Evolutionary conservation across 2,329 filamentous ascomycete species (phyloP), one percentile per base, ranked within the genome.

Genomic region (Hysterium pulicare): DNA sequence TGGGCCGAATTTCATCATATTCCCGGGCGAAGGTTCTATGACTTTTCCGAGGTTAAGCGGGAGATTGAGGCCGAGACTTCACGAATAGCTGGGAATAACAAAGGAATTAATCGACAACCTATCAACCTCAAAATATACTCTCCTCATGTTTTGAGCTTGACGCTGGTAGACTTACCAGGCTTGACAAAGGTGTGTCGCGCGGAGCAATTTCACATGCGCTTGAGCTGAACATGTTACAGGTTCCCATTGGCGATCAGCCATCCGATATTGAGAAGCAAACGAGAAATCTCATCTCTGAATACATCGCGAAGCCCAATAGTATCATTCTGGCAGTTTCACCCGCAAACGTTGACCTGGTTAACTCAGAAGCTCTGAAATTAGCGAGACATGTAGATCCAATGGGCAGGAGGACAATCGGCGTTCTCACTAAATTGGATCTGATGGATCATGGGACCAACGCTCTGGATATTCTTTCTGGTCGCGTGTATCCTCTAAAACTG

Each of bases 361-460:
- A 98, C 69, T 98, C 93, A 6, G 93, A 98, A 68, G 90, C 93
- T 6, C 73, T 98, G 57, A 98, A 98, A 71, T 84, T 98, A 48
- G 93, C 93, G 46, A 85, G 93, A 40, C 89, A 98, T 81, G 93
- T 98, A 41, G 93, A 98, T 68, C 86, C 93, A 2, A 84, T 95
- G 68, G 93, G 93, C 50, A 83, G 88, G 68, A 82, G 93, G 65
- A 98, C 93, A 16, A 97, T 98, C 62, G 93, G 93, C 60, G 91
- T 98, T 44, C 77, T 98, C 46, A 97, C 93, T 47, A 98, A 98
- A 72, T 76, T 98, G 51, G 93, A 98, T 66, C 74, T 98, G 44
- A 98, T 98, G 93, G 93, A 98, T 62, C 91, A 98, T 62, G 93
- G 93, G 49, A 98, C 93, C 44, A 97, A 98, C 61, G 93, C 93